Base-by-base conservation (phyloP, 306 rosid species). In the Psophocarpus tetragonolobus region DNA sequence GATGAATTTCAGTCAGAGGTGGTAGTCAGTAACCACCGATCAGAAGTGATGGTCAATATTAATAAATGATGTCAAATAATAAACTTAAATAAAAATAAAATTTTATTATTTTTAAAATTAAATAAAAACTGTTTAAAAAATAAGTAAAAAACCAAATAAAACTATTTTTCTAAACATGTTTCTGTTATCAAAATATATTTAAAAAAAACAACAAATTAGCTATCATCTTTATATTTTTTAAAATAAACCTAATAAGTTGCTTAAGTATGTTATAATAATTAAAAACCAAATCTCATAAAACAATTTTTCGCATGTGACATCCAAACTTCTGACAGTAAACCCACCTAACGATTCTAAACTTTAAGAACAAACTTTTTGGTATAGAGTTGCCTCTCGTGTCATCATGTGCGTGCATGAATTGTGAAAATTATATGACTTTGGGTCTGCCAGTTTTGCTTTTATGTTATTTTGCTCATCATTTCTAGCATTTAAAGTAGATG, bases 401-500 rank as follows among this genome's bases (percentile, higher is more conserved):
- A 20, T 51, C 36, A 24, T 24, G 6, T 74, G 65, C 42, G 8
- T 18, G 71, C 71, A 44, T 27, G 71, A 30, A 58, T 29, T 60
- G 33, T n/a, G 23, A 39, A 60, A 74, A 27, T 47, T 48, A 35
- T 36, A 26, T 14, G 6, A 54, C 15, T 18, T 12, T 11, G 5
- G 44, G 29, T 38, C 3, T 38, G 68, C 2, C n/a, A n/a, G 4
- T 30, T 50, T 48, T 30, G 63, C 38, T 73, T 73, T 53, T 33
- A 15, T 17, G 10, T 63, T 17, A 60, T 42, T 60, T 26, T 39
- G 68, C 58, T 30, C 20, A 27, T n/a, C 36, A 60, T 29, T 45
- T 74, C 58, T 58, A 39, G 17, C 58, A 58, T 74, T n/a, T 27
- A 58, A 41, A 58, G 68, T 20, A 14, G 30, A 74, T 58, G 32